A percentile compares a stretch with the other conserved stretches of the same genome.
Conservation (phyloP, 352 stramenopile species). For the Elongisporangium undulatum region DNA sequence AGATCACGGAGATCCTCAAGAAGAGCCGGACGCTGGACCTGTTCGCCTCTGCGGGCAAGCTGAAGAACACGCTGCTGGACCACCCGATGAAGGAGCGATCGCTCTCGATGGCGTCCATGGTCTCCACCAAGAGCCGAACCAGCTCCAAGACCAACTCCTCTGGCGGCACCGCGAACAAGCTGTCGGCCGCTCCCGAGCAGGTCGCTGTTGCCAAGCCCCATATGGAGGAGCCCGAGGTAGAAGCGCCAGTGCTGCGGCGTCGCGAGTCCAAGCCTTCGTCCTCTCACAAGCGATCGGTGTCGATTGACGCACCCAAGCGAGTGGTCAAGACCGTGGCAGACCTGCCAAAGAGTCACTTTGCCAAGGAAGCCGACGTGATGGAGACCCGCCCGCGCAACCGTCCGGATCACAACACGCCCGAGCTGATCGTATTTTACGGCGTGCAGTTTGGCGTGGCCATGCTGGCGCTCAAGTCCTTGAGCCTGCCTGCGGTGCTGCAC, state of each 20-base stretch:
- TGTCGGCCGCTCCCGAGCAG: background rate
- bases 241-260: background rate
- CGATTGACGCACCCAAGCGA: background rate
- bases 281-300: background rate
- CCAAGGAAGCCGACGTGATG: background rate
- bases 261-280: background rate
- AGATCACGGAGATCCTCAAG: constrained; percentile 51
- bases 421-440: constrained; percentile 35
- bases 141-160: constrained; percentile 1
- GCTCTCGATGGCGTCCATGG: constrained; percentile 5
- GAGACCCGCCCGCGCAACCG: background rate
- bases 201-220: background rate
- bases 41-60: constrained; percentile 26
- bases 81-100: constrained; percentile 8
- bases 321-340: background rate
- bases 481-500: constrained; percentile 39
- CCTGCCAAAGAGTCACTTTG: background rate
- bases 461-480: constrained; percentile 38
- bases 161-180: background rate
- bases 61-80: constrained; percentile 48
- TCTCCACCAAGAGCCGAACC: constrained; percentile 8
- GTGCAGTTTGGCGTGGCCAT: constrained; percentile 51
- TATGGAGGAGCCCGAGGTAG: constrained; percentile 5
- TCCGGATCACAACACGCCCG: constrained; percentile 20
- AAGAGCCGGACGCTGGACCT: constrained; percentile 32